These are phyloP conservation scores for Lasiodiplodia sp. DNA, from an alignment of 2,329 filamentous ascomycete genomes.

Conservation along the genomic window DNA sequence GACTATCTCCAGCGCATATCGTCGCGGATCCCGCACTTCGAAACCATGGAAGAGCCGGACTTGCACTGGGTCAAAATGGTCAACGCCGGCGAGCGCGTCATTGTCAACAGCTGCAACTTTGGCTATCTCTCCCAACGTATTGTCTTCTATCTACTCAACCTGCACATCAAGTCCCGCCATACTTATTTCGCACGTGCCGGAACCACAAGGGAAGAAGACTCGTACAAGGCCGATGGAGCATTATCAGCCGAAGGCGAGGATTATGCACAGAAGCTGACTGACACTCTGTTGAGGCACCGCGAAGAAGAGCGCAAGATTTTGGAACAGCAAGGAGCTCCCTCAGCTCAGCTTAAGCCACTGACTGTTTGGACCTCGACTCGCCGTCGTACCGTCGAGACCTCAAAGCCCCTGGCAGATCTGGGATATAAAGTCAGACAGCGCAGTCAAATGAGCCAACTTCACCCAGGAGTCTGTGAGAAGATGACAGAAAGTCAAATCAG, in stretches of 20 bases:
- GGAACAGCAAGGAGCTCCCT: slow-evolving; percentile 71
- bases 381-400: slow-evolving; percentile 87
- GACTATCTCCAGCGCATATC: slow-evolving; percentile 91
- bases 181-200: slow-evolving; percentile 93
- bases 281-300: slow-evolving; percentile 81
- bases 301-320: slow-evolving; percentile 77
- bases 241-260: slow-evolving; percentile 80
- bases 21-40: slow-evolving; percentile 91
- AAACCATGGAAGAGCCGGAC: slow-evolving; percentile 93
- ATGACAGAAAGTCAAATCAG: slow-evolving; percentile 85
- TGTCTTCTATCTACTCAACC: slow-evolving; percentile 96
- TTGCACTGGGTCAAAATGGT: slow-evolving; percentile 99
- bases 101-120: slow-evolving; percentile 97
- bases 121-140: slow-evolving; percentile 96
- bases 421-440: slow-evolving; percentile 90
- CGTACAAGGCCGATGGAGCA: slow-evolving; percentile 88
- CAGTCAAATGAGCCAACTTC: slow-evolving; percentile 96
- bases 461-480: slow-evolving; percentile 94
- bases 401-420: slow-evolving; percentile 76
- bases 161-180: slow-evolving; percentile 93
- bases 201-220: slow-evolving; percentile 84
- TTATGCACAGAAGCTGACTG: slow-evolving; percentile 80
- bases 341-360: slow-evolving; percentile 76
- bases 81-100: slow-evolving; percentile 90
- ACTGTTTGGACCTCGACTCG: slow-evolving; percentile 96